Conservation (phyloP, 1,284 basidiomycete species). For the Pseudozyma flocculosa region DNA sequence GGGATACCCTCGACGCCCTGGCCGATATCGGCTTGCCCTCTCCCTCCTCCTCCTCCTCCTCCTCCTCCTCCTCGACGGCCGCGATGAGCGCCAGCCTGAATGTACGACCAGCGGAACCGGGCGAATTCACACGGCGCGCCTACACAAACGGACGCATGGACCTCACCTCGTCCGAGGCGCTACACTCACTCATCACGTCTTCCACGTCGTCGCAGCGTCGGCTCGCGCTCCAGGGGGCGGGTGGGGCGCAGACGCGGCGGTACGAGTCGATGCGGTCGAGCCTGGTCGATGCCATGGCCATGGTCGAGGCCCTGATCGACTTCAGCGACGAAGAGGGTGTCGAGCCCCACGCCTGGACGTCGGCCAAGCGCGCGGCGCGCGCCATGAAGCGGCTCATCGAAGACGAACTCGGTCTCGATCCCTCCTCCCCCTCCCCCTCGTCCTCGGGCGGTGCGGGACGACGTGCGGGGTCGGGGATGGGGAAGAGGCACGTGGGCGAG, state of each 20-base stretch:
- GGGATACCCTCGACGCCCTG: slow-evolving; percentile 68
- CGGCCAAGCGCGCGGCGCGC: slow-evolving; percentile 1
- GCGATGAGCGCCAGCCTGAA: neutral
- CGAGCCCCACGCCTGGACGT: slow-evolving; percentile 70
- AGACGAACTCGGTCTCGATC: slow-evolving; percentile 6
- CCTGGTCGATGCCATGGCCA: slow-evolving; percentile 71
- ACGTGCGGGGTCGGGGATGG: too few species aligned
- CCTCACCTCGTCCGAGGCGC: slow-evolving; percentile 78
- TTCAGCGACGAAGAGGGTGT: slow-evolving; percentile 86
- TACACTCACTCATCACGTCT: slow-evolving; percentile 78
- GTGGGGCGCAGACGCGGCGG: slow-evolving; percentile 60
- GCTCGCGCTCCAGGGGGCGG: slow-evolving; percentile 70
- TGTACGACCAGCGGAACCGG: slow-evolving; percentile 71
- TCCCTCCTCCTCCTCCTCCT: too few species aligned
- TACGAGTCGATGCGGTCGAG: slow-evolving; percentile 69
- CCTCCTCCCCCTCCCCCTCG: slow-evolving; percentile 58
- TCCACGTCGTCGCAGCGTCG: slow-evolving; percentile 79
- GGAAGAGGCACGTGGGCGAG: slow-evolving; percentile 74
- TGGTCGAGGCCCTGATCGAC: slow-evolving; percentile 83
- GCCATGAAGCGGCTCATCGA: slow-evolving; percentile 6
- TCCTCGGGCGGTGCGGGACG: too few species aligned
- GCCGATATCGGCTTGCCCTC: slow-evolving; percentile 62
- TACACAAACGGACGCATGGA: slow-evolving; percentile 77
- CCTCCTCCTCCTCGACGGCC: too few species aligned
- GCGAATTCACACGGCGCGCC: slow-evolving; percentile 82